Evolutionary conservation across 306 rosid species (phyloP).

Genomic region (Herpetospermum pedunculosum): DNA sequence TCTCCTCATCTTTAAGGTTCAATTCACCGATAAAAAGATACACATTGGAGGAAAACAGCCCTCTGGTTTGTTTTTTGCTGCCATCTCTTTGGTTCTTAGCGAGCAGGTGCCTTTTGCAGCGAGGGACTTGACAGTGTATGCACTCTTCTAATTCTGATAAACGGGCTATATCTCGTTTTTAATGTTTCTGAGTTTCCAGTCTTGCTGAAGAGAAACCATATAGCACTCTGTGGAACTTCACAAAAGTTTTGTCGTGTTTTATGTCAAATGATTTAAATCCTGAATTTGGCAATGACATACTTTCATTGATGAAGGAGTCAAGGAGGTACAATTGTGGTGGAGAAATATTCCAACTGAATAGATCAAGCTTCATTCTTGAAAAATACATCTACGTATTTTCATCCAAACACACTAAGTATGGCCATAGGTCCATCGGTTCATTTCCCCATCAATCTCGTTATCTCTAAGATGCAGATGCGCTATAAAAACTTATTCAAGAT

Average conservation of each 20-base stretch:
- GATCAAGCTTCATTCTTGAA: neutral
- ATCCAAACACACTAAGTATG: neutral
- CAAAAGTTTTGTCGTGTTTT: neutral
- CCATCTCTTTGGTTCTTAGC: conserved; percentile 54
- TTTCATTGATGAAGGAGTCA: neutral
- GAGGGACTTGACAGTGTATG: conserved; percentile 66
- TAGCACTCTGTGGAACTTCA: neutral
- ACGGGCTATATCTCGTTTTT: conserved; percentile 2
- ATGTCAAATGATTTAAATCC: neutral
- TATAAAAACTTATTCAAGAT: neutral
- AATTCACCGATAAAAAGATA: conserved; percentile 58
- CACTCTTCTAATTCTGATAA: conserved; percentile 20
- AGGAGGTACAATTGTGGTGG: neutral
- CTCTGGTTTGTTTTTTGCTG: conserved; percentile 64
- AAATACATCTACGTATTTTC: neutral
- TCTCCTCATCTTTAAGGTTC: conserved; percentile 88
- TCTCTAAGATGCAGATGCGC: neutral
- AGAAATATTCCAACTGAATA: neutral
- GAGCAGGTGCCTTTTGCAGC: conserved; percentile 77
- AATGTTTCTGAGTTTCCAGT: conserved; percentile 13
- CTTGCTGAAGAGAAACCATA: conserved; percentile 7
- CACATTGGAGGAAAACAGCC: conserved; percentile 89
- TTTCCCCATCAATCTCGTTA: neutral
- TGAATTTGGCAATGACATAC: neutral
- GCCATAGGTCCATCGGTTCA: neutral